Base-by-base conservation (phyloP, 495 filamentous ascomycete genomes). In the Aspergillus biplanus region DNA sequence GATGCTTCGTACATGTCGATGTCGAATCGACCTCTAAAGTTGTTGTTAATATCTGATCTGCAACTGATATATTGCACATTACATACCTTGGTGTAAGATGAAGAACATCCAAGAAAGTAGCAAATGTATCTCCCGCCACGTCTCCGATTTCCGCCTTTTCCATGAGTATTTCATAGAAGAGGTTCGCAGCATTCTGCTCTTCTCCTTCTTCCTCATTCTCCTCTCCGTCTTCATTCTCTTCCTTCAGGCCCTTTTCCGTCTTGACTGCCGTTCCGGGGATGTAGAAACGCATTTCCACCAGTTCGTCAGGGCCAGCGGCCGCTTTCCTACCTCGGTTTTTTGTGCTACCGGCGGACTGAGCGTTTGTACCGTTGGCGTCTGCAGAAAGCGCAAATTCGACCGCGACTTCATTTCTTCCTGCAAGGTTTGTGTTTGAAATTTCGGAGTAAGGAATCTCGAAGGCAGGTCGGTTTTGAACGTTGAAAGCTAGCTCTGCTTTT, bases 1-100 rank as follows among this genome's bases (percentile, higher is more conserved):
- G 96, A 98, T 1, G 87, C 87, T 73, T 98, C 96, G 84, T 98
- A 99, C 92, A 99, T 97, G 74, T 98, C 96, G 82, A 98, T 96
- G 75, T 97, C 96, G 83, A 98, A 99, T 55, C 96, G 95, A 73
- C 96, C 96, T 90, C 95, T 96, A 60, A 6, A 62, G 18, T 16
- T 44, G 69, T 58, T 84, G 78, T 76, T 58, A 75, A 61, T 52
- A 66, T 42, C 18, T 27, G 13, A 52, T 33, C 3, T 11, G 33
- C 12, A 32, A 44, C 6, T 27, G 3, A 33, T 27, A 9, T 32
- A 18, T 33, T 7, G n/a, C 35, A 34, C 5, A 32, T 61, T 34
- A 75, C 87, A 61, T 75, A 92, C 92, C 92, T 92, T 61, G 95
- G 95, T 33, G 96, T 99, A 66, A 99, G 90, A 82, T 98, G 96